Percentiles rank a stretch among this genome's conserved stretches.
These are phyloP conservation scores for Huntiella savannae DNA, from an alignment of 2,329 filamentous ascomycete genomes.

Conservation along the genomic window DNA sequence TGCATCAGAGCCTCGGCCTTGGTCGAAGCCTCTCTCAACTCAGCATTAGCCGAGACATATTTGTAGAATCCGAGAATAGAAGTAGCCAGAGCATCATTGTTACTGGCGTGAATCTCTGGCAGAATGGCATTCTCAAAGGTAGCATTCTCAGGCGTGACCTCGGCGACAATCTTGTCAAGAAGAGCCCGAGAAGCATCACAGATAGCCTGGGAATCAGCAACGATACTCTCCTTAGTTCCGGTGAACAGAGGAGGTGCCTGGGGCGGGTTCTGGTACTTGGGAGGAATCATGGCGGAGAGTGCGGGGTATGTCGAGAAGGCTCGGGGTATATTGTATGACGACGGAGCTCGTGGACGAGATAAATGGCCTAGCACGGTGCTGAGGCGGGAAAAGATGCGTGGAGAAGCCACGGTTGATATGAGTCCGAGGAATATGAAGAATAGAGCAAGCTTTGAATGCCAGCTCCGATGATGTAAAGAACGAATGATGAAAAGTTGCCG, in stretches of 20 bases:
- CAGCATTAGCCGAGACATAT: constrained; percentile 50
- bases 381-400: constrained; percentile 39
- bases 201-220: constrained; percentile 45
- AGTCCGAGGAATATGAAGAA: constrained; percentile 37
- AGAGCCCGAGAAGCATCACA: constrained; percentile 43
- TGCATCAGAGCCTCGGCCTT: constrained; percentile 59
- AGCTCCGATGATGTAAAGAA: constrained; percentile 4
- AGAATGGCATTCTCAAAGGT: constrained; percentile 36
- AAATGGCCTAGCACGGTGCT: constrained; percentile 38
- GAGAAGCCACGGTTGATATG: constrained; percentile 47
- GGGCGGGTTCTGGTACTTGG: constrained; percentile 53
- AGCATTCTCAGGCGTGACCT: constrained; percentile 32
- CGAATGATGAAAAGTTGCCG: not conserved
- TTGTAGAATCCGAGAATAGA: constrained; percentile 66
- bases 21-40: constrained; percentile 54
- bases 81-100: constrained; percentile 36
- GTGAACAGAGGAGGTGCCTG: constrained; percentile 63
- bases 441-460: constrained; percentile 19
- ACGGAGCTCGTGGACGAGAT: constrained; percentile 18
- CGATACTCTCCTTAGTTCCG: constrained; percentile 49
- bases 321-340: constrained; percentile 11
- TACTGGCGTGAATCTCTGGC: constrained; percentile 58
- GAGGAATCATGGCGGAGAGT: constrained; percentile 34
- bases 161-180: constrained; percentile 47
- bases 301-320: constrained; percentile 11